A percentile compares a stretch with the other conserved stretches of the same genome.
phyloP scores from a whole-genome alignment of 1,139 yeast genomes.

The Candida dubliniensis region DNA sequence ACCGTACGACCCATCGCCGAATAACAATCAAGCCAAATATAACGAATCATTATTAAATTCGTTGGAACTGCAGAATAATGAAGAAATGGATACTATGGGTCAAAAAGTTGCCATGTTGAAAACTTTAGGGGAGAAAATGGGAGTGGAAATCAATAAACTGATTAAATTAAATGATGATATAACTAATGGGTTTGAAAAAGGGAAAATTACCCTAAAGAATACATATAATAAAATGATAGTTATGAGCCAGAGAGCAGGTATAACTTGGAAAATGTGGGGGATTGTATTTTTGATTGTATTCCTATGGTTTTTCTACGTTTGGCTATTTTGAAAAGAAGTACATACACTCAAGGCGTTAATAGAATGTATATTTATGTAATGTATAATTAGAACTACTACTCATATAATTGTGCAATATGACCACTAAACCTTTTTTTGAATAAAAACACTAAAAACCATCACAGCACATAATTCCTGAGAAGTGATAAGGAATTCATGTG shows the following conservation, averaged over 20 bases:
- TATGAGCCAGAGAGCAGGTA: constrained; percentile 83
- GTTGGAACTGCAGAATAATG: constrained; percentile 82
- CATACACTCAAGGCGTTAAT: neutral
- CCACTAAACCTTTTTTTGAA: too few species aligned
- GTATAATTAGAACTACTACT: neutral
- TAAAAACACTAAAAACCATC: neutral
- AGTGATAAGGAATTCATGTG: constrained; percentile 7
- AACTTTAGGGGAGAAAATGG: constrained; percentile 72
- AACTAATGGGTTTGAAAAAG: constrained; percentile 45
- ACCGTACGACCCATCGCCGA: constrained; percentile 50
- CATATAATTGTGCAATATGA: too few species aligned
- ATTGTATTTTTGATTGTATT: constrained; percentile 61
- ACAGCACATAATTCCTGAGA: constrained; percentile 10
- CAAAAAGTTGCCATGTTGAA: constrained; percentile 71
- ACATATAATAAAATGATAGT: constrained; percentile 73
- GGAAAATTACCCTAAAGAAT: constrained; percentile 52
- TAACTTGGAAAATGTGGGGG: constrained; percentile 79
- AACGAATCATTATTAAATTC: constrained; percentile 63
- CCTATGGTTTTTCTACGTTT: constrained; percentile 77
- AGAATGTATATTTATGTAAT: neutral
- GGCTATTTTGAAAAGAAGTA: constrained; percentile 48
- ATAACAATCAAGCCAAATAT: constrained; percentile 37
- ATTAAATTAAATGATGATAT: constrained; percentile 61
- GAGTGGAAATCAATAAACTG: constrained; percentile 78
- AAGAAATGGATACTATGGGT: constrained; percentile 68